Evolutionary conservation across 768 basidiomycete species (phyloP).

Genomic region (Coprinopsis marcescibilis): DNA sequence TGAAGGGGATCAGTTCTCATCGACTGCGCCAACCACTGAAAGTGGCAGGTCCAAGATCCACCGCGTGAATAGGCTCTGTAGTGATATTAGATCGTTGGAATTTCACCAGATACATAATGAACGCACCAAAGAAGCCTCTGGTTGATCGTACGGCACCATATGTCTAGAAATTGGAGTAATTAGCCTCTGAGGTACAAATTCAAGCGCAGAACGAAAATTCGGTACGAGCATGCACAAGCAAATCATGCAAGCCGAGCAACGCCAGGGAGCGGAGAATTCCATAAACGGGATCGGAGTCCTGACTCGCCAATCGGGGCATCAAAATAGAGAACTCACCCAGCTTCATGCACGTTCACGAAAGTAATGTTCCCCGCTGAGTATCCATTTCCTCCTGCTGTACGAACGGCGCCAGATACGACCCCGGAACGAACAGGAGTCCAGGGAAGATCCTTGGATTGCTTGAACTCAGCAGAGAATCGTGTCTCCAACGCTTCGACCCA

Average conservation of each 20-base stretch:
- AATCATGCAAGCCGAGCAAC: background rate
- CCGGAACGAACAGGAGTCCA: slow-evolving; percentile 54
- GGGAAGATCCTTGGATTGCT: slow-evolving; percentile 37
- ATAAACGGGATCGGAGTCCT: background rate
- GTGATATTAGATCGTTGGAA: background rate
- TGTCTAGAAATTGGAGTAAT: slow-evolving; percentile 41
- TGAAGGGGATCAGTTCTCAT: background rate
- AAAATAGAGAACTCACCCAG: slow-evolving; percentile 53
- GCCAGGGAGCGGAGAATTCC: background rate
- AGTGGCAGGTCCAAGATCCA: slow-evolving; percentile 31
- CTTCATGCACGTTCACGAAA: slow-evolving; percentile 71
- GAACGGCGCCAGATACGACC: slow-evolving; percentile 58
- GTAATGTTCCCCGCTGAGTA: slow-evolving; percentile 76
- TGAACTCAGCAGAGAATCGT: slow-evolving; percentile 58
- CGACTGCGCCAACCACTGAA: background rate
- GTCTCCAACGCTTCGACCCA: slow-evolving; percentile 68
- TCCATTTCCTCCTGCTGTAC: slow-evolving; percentile 59
- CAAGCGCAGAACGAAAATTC: background rate
- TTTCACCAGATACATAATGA: slow-evolving; percentile 4
- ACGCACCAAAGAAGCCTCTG: slow-evolving; percentile 75
- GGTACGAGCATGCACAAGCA: background rate
- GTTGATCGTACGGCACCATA: slow-evolving; percentile 89
- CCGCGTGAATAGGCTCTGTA: slow-evolving; percentile 51
- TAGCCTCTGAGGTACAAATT: slow-evolving; percentile 4
- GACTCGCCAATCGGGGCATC: background rate